Evolutionary conservation across 2,329 filamentous ascomycete genomes (phyloP).

Genomic region (Fusarium miscanthi): DNA sequence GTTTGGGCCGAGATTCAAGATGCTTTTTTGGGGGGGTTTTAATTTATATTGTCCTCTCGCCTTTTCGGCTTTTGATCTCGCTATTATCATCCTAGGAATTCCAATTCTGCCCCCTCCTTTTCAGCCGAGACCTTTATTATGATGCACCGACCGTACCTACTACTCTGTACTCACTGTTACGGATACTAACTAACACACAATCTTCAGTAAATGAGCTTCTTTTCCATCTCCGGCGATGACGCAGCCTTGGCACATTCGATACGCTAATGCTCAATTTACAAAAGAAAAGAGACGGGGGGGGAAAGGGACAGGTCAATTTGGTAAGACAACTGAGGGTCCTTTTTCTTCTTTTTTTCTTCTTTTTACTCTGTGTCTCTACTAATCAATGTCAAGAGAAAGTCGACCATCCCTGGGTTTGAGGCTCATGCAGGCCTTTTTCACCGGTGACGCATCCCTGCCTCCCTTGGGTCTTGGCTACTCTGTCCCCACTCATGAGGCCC

Average conservation of each 20-base stretch:
- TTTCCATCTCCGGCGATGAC: background rate
- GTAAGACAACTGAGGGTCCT: background rate
- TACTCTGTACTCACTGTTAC: background rate
- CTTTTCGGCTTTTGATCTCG: conserved; percentile 3
- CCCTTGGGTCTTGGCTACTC: background rate
- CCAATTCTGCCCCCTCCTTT: background rate
- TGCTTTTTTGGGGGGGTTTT: background rate
- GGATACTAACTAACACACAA: background rate
- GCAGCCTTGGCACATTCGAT: background rate
- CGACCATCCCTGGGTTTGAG: conserved; percentile 21
- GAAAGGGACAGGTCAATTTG: background rate
- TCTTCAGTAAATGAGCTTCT: background rate
- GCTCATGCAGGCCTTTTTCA: conserved; percentile 32
- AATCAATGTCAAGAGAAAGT: conserved; percentile 5
- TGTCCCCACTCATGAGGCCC: conserved; percentile 31
- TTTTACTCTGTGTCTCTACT: background rate
- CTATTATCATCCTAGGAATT: background rate
- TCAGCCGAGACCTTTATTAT: background rate
- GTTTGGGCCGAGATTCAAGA: background rate
- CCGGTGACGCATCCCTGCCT: conserved; percentile 24
- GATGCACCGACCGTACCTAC: background rate
- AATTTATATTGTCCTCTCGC: background rate
- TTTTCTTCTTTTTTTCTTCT: background rate
- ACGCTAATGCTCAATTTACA: background rate
- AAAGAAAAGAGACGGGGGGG: background rate